phyloP scores from a whole-genome alignment of 1,284 basidiomycete genomes.

The Moniliella sp. region DNA sequence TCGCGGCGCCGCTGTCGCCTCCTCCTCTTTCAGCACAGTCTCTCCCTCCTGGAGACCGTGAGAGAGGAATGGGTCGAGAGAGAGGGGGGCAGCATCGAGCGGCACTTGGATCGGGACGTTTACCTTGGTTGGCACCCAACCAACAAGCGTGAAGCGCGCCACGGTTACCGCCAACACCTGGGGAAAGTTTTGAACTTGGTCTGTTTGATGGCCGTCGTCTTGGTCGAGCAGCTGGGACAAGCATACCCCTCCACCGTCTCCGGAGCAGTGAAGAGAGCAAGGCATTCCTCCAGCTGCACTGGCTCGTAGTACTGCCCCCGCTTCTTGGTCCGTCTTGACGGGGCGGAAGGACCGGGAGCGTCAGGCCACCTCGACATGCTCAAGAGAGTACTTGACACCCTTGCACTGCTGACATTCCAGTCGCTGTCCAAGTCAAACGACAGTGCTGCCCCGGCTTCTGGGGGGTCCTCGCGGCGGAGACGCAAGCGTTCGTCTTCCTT shows the following conservation, averaged over 20 bases:
- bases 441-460: constrained; percentile 46
- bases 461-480: constrained; percentile 2
- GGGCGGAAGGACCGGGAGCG: constrained; percentile 47
- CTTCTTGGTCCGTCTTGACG: no score
- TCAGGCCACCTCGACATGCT: constrained; percentile 52
- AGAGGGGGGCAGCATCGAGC: constrained; percentile 37
- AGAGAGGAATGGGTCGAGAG: constrained; percentile 52
- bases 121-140: constrained; percentile 89
- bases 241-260: constrained; percentile 52
- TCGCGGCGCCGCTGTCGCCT: constrained; percentile 8
- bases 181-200: constrained; percentile 65
- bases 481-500: constrained; percentile 24
- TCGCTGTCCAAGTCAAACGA: constrained; percentile 53
- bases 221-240: constrained; percentile 45
- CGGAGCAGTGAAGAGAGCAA: constrained; percentile 46
- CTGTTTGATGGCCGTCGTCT: constrained; percentile 48
- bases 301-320: constrained; percentile 55
- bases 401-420: constrained; percentile 50
- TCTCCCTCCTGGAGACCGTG: constrained; percentile 55
- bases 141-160: constrained; percentile 81
- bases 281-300: constrained; percentile 48
- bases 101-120: constrained; percentile 70
- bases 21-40: constrained; percentile 47
- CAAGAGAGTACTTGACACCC: constrained; percentile 68
- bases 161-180: constrained; percentile 70